Percentiles rank a stretch among this genome's conserved stretches.
phyloP scores from a whole-genome alignment of 1,139 yeast species.

The Sugiyamaella paludigena region DNA sequence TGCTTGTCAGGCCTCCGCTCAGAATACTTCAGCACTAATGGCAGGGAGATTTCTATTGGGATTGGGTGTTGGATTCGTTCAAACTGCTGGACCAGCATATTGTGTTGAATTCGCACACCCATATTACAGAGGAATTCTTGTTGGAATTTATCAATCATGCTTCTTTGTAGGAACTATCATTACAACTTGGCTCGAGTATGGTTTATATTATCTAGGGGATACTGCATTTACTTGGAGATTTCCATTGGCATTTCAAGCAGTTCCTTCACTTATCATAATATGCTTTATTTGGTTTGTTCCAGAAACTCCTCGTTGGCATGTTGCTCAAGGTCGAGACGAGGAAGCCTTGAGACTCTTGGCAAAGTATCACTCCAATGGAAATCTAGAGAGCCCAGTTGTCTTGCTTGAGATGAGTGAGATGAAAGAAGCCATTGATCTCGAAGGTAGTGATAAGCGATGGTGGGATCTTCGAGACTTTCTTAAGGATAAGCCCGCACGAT shows the following conservation, averaged over 20 bases:
- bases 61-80: conserved; percentile 25
- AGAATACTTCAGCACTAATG: conserved; percentile 10
- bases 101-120: conserved; percentile 34
- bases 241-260: conserved; percentile 33
- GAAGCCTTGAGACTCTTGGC: conserved; percentile 65
- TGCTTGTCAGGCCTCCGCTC: conserved; percentile 28
- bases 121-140: conserved; percentile 42
- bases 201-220: conserved; percentile 15
- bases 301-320: conserved; percentile 89
- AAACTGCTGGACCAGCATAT: conserved; percentile 20
- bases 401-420: conserved; percentile 17
- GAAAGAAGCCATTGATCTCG: conserved; percentile 12
- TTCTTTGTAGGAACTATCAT: conserved; percentile 54
- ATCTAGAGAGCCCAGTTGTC: conserved; percentile 14
- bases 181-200: conserved; percentile 41
- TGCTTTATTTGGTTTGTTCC: conserved; percentile 70
- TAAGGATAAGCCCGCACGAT: conserved; percentile 11
- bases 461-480: conserved; percentile 18
- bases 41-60: conserved; percentile 28
- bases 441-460: conserved; percentile 17
- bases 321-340: conserved; percentile 62
- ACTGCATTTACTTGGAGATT: conserved; percentile 28
- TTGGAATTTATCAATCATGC: conserved; percentile 48
- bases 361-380: conserved; percentile 32
- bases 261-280: conserved; percentile 44